Percentiles rank a stretch among this genome's conserved stretches.
phyloP scores from a whole-genome alignment of 2,329 filamentous ascomycete genomes.

The Cryphonectria carpinicola region DNA sequence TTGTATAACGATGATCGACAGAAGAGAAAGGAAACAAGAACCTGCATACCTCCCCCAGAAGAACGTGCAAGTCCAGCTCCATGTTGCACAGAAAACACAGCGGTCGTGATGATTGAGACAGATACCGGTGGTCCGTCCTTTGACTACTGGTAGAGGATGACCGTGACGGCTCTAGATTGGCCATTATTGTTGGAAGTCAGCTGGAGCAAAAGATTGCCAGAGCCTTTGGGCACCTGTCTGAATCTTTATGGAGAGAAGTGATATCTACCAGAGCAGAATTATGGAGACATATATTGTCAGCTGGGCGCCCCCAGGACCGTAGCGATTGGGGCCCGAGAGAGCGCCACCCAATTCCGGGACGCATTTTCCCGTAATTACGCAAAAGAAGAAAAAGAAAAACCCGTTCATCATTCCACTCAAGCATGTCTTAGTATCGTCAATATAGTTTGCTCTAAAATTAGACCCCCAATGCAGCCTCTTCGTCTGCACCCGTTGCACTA shows the following conservation, averaged over 20 bases:
- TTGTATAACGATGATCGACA: neutral
- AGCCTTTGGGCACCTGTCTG: neutral
- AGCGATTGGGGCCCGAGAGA: neutral
- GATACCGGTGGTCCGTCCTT: neutral
- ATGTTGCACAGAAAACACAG: slow-evolving; percentile 7
- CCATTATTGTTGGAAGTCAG: slow-evolving; percentile 1
- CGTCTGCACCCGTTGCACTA: slow-evolving; percentile 6
- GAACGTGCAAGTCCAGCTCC: slow-evolving; percentile 6
- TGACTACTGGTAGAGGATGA: neutral
- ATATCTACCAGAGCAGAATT: neutral
- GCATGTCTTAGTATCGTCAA: slow-evolving; percentile 8
- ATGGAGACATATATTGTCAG: neutral
- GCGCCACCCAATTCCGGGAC: neutral
- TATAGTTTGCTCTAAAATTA: slow-evolving; percentile 9
- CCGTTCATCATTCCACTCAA: neutral
- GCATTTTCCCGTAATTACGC: neutral
- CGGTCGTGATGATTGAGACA: slow-evolving; percentile 10
- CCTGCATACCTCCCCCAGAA: neutral
- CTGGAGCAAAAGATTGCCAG: neutral
- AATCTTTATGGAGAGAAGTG: neutral
- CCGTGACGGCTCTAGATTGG: neutral
- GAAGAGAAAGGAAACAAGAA: neutral
- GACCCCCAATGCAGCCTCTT: neutral
- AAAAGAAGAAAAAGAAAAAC: neutral
- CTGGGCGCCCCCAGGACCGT: neutral